Percentiles rank a stretch among this genome's conserved stretches.
Evolutionary conservation across 768 basidiomycete species (phyloP).

Genomic region (Boletellus ananas): DNA sequence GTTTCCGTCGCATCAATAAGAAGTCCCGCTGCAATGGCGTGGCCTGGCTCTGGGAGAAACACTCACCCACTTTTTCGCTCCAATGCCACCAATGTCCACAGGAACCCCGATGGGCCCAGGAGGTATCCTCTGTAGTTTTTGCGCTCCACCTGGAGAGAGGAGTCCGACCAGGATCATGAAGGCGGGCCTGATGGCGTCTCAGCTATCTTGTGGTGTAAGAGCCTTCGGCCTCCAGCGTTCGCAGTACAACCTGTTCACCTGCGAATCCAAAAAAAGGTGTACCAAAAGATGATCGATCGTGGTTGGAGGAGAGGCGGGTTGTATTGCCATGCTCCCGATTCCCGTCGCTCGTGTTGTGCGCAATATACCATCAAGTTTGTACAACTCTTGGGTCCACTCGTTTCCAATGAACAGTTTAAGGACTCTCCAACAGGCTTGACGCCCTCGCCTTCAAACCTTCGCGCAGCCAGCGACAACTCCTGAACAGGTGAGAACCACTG

Average conservation of each 20-base stretch:
- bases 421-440: constrained; percentile 51
- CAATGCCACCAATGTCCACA: constrained; percentile 27
- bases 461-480: constrained; percentile 68
- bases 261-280: too few relatives aligned
- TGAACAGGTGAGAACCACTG: constrained; percentile 52
- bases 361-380: constrained; percentile 89
- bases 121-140: constrained; percentile 35
- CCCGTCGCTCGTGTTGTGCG: constrained; percentile 82
- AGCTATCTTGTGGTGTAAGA: too few relatives aligned
- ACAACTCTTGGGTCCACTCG: constrained; percentile 5
- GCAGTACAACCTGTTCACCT: too few relatives aligned
- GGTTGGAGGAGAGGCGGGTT: constrained; percentile 83
- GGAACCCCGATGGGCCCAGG: constrained; percentile 26
- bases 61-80: neutral
- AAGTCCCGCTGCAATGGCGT: too few relatives aligned
- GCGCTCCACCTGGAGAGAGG: constrained; percentile 48
- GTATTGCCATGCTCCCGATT: constrained; percentile 54
- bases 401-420: constrained; percentile 17
- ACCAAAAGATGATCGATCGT: constrained; percentile 74
- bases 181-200: constrained; percentile 31
- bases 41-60: too few relatives aligned
- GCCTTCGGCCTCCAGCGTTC: too few relatives aligned
- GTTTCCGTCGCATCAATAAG: too few relatives aligned
- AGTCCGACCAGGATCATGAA: constrained; percentile 18
- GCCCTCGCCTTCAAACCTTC: constrained; percentile 63